phyloP scores from a whole-genome alignment of 225 moss, liverwort and hornwort genomes.

The Takakia lepidozioides region DNA sequence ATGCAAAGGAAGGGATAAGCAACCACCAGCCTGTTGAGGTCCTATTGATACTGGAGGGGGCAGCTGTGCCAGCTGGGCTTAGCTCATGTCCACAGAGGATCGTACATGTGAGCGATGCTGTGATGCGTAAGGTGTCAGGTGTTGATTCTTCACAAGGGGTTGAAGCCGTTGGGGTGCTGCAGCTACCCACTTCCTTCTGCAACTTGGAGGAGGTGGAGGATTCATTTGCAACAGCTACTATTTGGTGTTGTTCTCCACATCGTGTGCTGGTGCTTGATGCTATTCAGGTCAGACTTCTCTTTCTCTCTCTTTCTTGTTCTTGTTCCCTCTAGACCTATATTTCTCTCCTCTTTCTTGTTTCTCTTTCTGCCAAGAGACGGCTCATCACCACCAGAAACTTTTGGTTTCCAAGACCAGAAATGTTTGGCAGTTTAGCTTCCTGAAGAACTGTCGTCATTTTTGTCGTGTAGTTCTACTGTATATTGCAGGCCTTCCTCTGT shows the following conservation, averaged over 20 bases:
- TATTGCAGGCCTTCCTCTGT: too few species aligned
- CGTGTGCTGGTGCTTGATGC: slow-evolving; percentile 83
- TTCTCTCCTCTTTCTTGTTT: too few species aligned
- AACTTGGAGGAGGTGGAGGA: slow-evolving; percentile 24
- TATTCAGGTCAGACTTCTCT: slow-evolving; percentile 47
- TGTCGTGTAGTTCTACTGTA: too few species aligned
- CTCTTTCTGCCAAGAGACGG: too few species aligned
- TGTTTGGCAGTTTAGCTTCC: too few species aligned
- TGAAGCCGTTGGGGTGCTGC: slow-evolving; percentile 56
- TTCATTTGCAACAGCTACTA: background rate
- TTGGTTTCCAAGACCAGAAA: too few species aligned
- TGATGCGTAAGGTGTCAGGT: slow-evolving; percentile 76
- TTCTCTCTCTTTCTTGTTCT: background rate
- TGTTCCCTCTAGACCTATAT: too few species aligned
- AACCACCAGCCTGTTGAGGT: slow-evolving; percentile 42
- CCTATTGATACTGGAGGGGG: slow-evolving; percentile 50
- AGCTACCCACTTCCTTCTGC: slow-evolving; percentile 59
- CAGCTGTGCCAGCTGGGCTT: slow-evolving; percentile 27
- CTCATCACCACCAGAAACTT: too few species aligned
- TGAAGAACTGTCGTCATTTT: too few species aligned
- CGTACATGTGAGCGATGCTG: slow-evolving; percentile 63
- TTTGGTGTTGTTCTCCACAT: slow-evolving; percentile 55
- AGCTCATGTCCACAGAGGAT: slow-evolving; percentile 41
- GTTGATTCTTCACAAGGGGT: slow-evolving; percentile 70
- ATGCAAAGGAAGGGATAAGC: slow-evolving; percentile 8